Evolutionary conservation across 176 grass and related monocot species (phyloP).

Genomic region (Urochloa ruziziensis): DNA sequence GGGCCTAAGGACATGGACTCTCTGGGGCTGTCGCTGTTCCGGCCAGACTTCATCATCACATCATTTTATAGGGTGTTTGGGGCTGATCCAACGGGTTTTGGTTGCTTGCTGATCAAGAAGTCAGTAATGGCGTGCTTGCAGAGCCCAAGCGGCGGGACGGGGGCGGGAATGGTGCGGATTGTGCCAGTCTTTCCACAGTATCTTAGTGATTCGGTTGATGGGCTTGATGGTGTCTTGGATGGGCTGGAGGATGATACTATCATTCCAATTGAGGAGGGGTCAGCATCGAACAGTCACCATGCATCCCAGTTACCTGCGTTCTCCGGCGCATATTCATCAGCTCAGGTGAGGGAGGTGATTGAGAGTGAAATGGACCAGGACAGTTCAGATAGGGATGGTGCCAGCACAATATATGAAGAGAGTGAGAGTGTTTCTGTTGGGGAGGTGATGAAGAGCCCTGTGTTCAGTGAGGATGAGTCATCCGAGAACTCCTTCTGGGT

Average conservation of each 20-base stretch:
- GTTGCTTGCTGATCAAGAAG: slow-evolving; percentile 97
- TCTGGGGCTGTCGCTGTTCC: slow-evolving; percentile 81
- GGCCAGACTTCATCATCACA: slow-evolving; percentile 98
- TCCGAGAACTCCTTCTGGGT: slow-evolving; percentile 94
- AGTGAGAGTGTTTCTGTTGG: slow-evolving; percentile 85
- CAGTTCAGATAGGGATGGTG: slow-evolving; percentile 85
- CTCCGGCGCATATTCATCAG: slow-evolving; percentile 85
- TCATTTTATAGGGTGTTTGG: slow-evolving; percentile 98
- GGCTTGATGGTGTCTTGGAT: slow-evolving; percentile 67
- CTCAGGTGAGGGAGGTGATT: slow-evolving; percentile 88
- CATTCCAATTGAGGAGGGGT: slow-evolving; percentile 56
- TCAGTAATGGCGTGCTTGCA: slow-evolving; percentile 86
- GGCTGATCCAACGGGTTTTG: slow-evolving; percentile 88
- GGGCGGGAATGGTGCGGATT: slow-evolving; percentile 86
- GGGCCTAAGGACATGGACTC: slow-evolving; percentile 99
- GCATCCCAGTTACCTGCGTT: slow-evolving; percentile 84
- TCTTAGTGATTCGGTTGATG: slow-evolving; percentile 84
- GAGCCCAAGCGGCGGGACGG: slow-evolving; percentile 63
- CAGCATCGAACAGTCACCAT: slow-evolving; percentile 40
- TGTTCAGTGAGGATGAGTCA: slow-evolving; percentile 95
- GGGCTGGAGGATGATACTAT: slow-evolving; percentile 80
- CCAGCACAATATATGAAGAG: slow-evolving; percentile 97
- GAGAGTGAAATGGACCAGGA: slow-evolving; percentile 89
- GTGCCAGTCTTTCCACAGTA: slow-evolving; percentile 88
- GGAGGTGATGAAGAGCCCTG: slow-evolving; percentile 96